Conservation (phyloP, 1,139 yeast genomes). For the Ashbya aceris region DNA sequence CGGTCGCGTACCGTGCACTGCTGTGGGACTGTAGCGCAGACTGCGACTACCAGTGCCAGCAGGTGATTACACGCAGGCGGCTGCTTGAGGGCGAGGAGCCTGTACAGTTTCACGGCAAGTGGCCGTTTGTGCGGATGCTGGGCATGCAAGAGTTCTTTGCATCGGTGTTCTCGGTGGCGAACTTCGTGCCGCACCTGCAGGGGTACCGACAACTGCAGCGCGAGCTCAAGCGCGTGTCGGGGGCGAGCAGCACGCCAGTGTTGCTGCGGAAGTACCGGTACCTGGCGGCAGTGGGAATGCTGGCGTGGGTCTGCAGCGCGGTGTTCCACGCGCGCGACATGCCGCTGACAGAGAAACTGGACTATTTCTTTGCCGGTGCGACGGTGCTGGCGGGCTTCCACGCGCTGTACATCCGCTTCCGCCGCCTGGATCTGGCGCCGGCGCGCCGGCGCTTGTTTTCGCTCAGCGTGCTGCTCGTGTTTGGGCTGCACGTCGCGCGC, state of each 20-base stretch:
- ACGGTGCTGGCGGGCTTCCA: slow-evolving; percentile 76
- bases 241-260: slow-evolving; percentile 9
- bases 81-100: slow-evolving; percentile 40
- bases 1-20: slow-evolving; percentile 32
- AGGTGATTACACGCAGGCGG: slow-evolving; percentile 53
- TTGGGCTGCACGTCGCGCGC: slow-evolving; percentile 55
- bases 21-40: slow-evolving; percentile 75
- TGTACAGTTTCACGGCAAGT: slow-evolving; percentile 89
- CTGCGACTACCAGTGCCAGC: slow-evolving; percentile 91
- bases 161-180: slow-evolving; percentile 71
- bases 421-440: slow-evolving; percentile 42
- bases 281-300: slow-evolving; percentile 52
- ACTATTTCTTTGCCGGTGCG: slow-evolving; percentile 87
- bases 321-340: slow-evolving; percentile 85
- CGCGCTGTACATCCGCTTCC: slow-evolving; percentile 50
- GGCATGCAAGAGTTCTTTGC: slow-evolving; percentile 83
- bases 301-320: slow-evolving; percentile 82
- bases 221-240: slow-evolving; percentile 16
- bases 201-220: slow-evolving; percentile 41
- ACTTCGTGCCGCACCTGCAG: slow-evolving; percentile 61
- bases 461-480: slow-evolving; percentile 36
- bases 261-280: slow-evolving; percentile 21
- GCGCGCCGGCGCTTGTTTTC: slow-evolving; percentile 32
- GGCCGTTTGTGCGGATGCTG: slow-evolving; percentile 75
- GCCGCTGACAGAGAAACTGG: slow-evolving; percentile 68